These are phyloP conservation scores for Pythium phragmiticola DNA, from an alignment of 352 stramenopile genomes.

Conservation along the genomic window DNA sequence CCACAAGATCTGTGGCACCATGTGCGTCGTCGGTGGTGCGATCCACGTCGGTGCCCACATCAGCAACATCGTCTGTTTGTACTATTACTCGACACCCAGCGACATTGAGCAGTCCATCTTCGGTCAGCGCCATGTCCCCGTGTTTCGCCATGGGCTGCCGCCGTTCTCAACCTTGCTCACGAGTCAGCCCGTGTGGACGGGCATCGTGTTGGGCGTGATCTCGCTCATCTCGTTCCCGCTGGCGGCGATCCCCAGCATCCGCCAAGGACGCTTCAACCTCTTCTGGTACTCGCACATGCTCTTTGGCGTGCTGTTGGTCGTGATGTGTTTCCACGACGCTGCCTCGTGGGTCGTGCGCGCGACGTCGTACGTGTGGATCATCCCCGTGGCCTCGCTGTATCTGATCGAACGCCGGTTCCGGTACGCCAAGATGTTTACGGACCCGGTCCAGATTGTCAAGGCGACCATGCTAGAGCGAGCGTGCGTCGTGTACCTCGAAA, in stretches of 20 bases:
- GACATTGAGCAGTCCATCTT: conserved; percentile 4
- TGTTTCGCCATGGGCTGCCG: conserved; percentile 5
- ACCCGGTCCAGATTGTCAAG: not conserved
- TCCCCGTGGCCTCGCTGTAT: conserved; percentile 12
- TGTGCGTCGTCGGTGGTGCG: conserved; percentile 7
- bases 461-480: conserved; percentile 1
- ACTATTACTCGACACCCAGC: conserved; percentile 11
- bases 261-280: conserved; percentile 11
- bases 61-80: conserved; percentile 1
- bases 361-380: conserved; percentile 13
- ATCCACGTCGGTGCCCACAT: conserved; percentile 7
- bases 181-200: conserved; percentile 6
- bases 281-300: conserved; percentile 20
- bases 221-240: conserved; percentile 12
- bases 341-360: conserved; percentile 13
- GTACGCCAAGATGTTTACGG: conserved; percentile 4
- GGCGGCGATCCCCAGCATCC: not conserved
- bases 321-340: conserved; percentile 14
- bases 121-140: not conserved
- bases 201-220: conserved; percentile 7
- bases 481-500: conserved; percentile 10
- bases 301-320: not conserved
- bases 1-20: conserved; percentile 10
- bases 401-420: conserved; percentile 19
- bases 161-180: conserved; percentile 5